Evolutionary conservation across 805 yeast genomes (phyloP).

Genomic region (Gaillardinia entomophila): DNA sequence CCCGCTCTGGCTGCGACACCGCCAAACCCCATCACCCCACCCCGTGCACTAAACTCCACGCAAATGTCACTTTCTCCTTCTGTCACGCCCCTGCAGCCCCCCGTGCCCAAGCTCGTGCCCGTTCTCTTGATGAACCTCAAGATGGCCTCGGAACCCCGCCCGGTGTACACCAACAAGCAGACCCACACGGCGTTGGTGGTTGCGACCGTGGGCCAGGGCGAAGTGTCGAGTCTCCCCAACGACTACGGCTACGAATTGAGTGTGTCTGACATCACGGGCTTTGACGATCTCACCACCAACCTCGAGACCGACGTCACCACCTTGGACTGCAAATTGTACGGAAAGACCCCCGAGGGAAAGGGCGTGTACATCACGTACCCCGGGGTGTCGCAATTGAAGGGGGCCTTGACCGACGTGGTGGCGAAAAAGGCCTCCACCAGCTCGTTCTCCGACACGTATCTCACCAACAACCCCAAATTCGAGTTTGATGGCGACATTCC

Average conservation of each 20-base stretch:
- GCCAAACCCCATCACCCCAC: too few relatives aligned
- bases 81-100: too few relatives aligned
- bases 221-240: slow-evolving; percentile 23
- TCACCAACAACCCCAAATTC: slow-evolving; percentile 44
- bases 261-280: slow-evolving; percentile 29
- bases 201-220: slow-evolving; percentile 22
- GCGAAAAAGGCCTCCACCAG: slow-evolving; percentile 20
- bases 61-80: too few relatives aligned
- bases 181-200: slow-evolving; percentile 13
- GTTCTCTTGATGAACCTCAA: slow-evolving; percentile 25
- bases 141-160: slow-evolving; percentile 13
- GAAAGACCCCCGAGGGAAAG: slow-evolving; percentile 39
- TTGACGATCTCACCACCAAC: slow-evolving; percentile 41
- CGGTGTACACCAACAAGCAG: slow-evolving; percentile 10
- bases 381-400: slow-evolving; percentile 42
- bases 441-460: slow-evolving; percentile 45
- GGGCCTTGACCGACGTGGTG: slow-evolving; percentile 27
- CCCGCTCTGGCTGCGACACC: too few relatives aligned
- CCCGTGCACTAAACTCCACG: too few relatives aligned
- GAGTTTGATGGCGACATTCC: slow-evolving; percentile 36
- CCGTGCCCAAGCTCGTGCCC: slow-evolving; percentile 23
- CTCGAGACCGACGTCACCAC: slow-evolving; percentile 17
- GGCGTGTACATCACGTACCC: slow-evolving; percentile 40
- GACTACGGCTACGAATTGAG: slow-evolving; percentile 27
- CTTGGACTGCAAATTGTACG: slow-evolving; percentile 48